A percentile compares a stretch with the other conserved stretches of the same genome.
Evolutionary conservation across 345 rosid genomes (phyloP).

Genomic region (Hibiscus trionum): DNA sequence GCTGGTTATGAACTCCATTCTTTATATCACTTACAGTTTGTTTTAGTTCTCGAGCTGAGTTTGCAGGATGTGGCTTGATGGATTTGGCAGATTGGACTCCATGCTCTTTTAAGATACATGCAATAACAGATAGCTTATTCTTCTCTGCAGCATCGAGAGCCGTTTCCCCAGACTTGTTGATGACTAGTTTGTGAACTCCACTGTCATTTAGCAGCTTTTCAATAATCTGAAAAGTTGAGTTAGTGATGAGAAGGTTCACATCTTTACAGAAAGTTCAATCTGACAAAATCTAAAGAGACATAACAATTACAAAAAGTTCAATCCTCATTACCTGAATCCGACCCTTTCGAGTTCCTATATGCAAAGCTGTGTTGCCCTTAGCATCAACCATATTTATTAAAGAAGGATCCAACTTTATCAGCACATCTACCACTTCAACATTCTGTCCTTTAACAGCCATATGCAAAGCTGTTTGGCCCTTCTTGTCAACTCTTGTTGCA

Average conservation of each 20-base stretch:
- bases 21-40: conserved; percentile 87
- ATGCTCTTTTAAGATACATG: conserved; percentile 35
- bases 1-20: conserved; percentile 76
- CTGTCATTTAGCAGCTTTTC: conserved; percentile 28
- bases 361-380: conserved; percentile 79
- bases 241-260: background rate
- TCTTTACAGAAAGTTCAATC: background rate
- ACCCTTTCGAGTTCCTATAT: conserved; percentile 66
- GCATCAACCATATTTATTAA: conserved; percentile 57
- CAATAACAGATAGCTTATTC: conserved; percentile 35
- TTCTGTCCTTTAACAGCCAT: conserved; percentile 91
- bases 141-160: conserved; percentile 17
- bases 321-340: conserved; percentile 46
- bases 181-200: conserved; percentile 39
- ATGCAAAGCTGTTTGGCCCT: conserved; percentile 82
- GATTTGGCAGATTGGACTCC: conserved; percentile 73
- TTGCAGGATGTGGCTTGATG: conserved; percentile 32
- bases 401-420: conserved; percentile 37
- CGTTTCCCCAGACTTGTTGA: conserved; percentile 60
- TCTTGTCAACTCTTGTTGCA: conserved; percentile 52
- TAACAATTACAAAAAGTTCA: background rate
- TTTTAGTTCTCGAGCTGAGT: conserved; percentile 49
- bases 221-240: conserved; percentile 51
- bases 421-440: conserved; percentile 46
- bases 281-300: background rate